Evolutionary conservation across 2,329 filamentous ascomycete species (phyloP).

Genomic region (Emergomyces africanus): DNA sequence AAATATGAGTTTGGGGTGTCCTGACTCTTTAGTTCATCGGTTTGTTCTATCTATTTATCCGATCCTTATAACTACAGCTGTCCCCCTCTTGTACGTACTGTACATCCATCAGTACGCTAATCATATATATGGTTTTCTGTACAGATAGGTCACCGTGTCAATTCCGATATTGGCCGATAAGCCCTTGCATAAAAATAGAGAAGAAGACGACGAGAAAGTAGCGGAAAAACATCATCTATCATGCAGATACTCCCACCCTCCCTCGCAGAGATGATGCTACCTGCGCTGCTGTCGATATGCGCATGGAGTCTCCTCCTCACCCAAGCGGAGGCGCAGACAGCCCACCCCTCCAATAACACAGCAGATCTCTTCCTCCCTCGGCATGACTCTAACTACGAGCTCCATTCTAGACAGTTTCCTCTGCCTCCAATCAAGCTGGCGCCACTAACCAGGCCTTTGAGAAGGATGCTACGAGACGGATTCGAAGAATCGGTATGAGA

Average conservation of each 20-base stretch:
- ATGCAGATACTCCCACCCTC: not conserved
- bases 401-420: not conserved
- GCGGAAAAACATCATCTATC: not conserved
- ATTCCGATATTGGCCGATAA: not conserved
- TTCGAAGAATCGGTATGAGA: not conserved
- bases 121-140: not conserved
- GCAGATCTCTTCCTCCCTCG: not conserved
- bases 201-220: not conserved
- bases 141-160: not conserved
- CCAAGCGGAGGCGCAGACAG: not conserved
- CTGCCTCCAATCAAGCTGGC: not conserved
- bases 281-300: not conserved
- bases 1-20: not conserved
- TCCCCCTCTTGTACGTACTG: too few relatives aligned
- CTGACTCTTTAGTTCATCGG: not conserved
- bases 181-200: not conserved
- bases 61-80: not conserved
- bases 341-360: not conserved
- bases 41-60: not conserved
- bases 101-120: not conserved
- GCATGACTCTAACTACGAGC: not conserved
- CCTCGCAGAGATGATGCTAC: not conserved
- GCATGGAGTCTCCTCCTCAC: not conserved
- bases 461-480: not conserved
- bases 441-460: not conserved